Evolutionary conservation across 2,329 filamentous ascomycete species (phyloP), one percentile per base, ranked within the genome.

Genomic region (Phaeoacremonium minimum): DNA sequence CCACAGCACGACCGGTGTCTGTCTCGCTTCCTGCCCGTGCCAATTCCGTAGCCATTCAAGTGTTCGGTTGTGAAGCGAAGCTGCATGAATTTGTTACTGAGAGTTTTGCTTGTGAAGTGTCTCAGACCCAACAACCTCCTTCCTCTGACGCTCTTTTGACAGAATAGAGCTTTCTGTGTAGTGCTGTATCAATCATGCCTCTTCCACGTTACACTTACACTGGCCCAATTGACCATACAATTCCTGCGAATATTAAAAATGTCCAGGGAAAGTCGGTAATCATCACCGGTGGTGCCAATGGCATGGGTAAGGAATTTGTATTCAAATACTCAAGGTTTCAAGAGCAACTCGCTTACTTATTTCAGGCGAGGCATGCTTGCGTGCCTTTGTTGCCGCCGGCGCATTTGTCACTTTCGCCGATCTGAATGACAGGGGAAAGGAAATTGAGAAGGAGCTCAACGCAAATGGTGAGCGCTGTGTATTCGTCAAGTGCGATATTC

Each of bases 211-310:
- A 60, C 36, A 37, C 35, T 9, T 56, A 60, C 42, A 56, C 46
- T 6, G 58, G 56, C 34, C 58, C 58, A 6, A 44, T 63, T 14
- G 55, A 64, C 41, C 54, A 58, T 36, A 57, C 55, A 1, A 36
- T 54, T 4, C 44, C 47, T 7, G 56, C 58, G 8, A 63, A 71
- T 44, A 40, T 46, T n/a, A 50, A 47, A 28, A 53, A 58, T 26
- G 44, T 68, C 7, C 51, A 47, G 4, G 66, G 62, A 18, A 73
- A 70, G 44, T 66, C 63, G 1, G 65, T 69, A 16, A 57, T 73
- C 15, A 58, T 72, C 13, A 72, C 68, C 2, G 67, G 68, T n/a
- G 69, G 68, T 9, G 67, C 57, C 22, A 62, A 59, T 39, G 64
- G 64, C 15, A 62, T 67, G 39, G 64, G 20, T 8, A 26, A 26